phyloP scores from a whole-genome alignment of 2,329 filamentous ascomycete species.

The Fusarium albosuccineum region DNA sequence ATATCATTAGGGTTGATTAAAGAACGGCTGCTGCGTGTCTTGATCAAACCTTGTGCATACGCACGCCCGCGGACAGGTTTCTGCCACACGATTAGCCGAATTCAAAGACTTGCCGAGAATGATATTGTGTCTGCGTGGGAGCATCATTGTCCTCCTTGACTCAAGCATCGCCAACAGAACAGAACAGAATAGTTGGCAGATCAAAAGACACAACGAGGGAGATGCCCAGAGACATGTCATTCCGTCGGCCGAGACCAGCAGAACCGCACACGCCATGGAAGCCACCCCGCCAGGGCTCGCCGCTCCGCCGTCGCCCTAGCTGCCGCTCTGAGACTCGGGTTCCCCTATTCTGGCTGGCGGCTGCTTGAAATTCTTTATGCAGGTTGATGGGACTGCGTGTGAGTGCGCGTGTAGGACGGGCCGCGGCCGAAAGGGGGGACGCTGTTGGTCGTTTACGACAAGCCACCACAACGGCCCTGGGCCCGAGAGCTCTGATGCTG shows the following conservation, averaged over 20 bases:
- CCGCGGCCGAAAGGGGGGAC: too few relatives aligned
- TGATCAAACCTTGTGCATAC: neutral
- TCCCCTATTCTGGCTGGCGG: slow-evolving; percentile 10
- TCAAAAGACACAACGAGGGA: neutral
- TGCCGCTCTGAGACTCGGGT: slow-evolving; percentile 31
- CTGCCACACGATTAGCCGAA: neutral
- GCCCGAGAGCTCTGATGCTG: too few relatives aligned
- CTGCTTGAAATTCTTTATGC: neutral
- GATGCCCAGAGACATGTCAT: neutral
- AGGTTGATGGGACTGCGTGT: neutral
- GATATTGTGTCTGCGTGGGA: neutral
- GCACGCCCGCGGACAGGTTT: neutral
- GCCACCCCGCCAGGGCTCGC: slow-evolving; percentile 32
- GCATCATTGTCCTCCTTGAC: too few relatives aligned
- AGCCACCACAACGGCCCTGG: too few relatives aligned
- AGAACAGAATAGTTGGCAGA: neutral
- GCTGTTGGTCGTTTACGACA: too few relatives aligned
- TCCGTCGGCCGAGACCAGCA: slow-evolving; percentile 11
- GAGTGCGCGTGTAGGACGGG: too few relatives aligned
- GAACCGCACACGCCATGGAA: slow-evolving; percentile 24
- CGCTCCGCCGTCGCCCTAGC: slow-evolving; percentile 27
- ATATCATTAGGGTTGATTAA: slow-evolving; percentile 1
- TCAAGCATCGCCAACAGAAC: too few relatives aligned
- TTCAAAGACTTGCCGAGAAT: neutral
- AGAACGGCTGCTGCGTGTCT: neutral